Conservation (phyloP, 257 asterid species). For the Lantana camara region DNA sequence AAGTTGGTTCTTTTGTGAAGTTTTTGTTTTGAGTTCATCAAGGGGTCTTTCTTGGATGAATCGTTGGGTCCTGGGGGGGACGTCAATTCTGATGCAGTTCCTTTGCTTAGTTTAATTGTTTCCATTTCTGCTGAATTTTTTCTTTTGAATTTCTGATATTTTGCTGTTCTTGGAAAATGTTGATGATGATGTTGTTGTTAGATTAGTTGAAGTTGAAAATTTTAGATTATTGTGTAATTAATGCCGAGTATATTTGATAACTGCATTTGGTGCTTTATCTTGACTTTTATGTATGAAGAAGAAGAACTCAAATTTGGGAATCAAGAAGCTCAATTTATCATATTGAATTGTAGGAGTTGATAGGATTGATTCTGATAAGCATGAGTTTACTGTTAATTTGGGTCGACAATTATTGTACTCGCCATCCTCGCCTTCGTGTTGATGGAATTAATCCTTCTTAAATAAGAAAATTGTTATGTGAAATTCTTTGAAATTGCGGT, state of each 20-base stretch:
- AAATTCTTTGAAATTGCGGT: no score
- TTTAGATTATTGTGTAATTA: background rate
- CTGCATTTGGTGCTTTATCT: background rate
- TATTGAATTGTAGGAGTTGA: conserved; percentile 13
- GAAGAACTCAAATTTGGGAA: conserved; percentile 8
- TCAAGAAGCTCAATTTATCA: conserved; percentile 4
- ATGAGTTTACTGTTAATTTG: background rate
- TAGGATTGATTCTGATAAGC: background rate
- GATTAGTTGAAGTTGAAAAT: conserved; percentile 3
- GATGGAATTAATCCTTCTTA: no score
- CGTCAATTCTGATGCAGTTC: background rate
- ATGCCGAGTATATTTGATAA: background rate
- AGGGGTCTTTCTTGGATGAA: background rate
- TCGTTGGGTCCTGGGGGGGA: background rate
- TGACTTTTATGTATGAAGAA: conserved; percentile 4
- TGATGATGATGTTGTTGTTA: conserved; percentile 2
- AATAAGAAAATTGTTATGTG: no score
- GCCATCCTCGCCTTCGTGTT: no score
- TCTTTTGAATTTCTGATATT: background rate
- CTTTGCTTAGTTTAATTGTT: background rate
- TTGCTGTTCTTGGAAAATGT: conserved; percentile 4
- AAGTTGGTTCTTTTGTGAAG: conserved; percentile 11
- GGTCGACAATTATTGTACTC: no score
- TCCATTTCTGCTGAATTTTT: background rate
- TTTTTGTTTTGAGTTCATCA: conserved; percentile 21